phyloP scores from a whole-genome alignment of 108 stramenopile genomes.

The Phaeodactylum tricornutum region DNA sequence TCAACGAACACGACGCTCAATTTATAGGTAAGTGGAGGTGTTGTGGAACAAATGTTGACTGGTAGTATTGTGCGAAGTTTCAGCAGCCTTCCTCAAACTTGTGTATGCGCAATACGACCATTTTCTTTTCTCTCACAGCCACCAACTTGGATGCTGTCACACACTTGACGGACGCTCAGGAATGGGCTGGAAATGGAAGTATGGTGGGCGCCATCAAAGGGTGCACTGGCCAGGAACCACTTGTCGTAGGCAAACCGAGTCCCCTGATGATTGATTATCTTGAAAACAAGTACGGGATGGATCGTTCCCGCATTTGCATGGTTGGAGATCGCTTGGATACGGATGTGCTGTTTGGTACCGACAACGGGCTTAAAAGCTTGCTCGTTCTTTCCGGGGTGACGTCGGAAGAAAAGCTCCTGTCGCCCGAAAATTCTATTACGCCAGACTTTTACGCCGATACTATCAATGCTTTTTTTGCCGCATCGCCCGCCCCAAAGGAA shows the following conservation, averaged over 20 bases:
- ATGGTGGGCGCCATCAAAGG: conserved; percentile 95
- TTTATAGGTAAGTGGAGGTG: no score
- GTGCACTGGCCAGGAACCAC: conserved; percentile 95
- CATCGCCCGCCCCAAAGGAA: no score
- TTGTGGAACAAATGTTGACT: no score
- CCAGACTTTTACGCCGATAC: conserved; percentile 95
- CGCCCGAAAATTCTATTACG: conserved; percentile 80
- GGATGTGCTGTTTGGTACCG: conserved; percentile 93
- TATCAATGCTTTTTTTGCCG: conserved; percentile 85
- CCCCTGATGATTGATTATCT: conserved; percentile 98
- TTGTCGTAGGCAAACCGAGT: conserved; percentile 93
- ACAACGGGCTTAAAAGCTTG: conserved; percentile 92
- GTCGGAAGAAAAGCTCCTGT: conserved; percentile 83
- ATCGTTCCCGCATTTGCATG: conserved; percentile 84
- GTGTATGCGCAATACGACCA: no score
- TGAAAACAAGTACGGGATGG: conserved; percentile 72
- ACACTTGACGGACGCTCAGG: conserved; percentile 96
- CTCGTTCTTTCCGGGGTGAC: conserved; percentile 95
- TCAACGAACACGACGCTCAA: conserved; percentile 89
- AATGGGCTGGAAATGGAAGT: conserved; percentile 96
- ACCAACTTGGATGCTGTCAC: conserved; percentile 97
- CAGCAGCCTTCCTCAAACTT: no score
- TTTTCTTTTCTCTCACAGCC: no score
- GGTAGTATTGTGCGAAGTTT: no score
- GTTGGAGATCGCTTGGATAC: conserved; percentile 99